A percentile compares a stretch with the other conserved stretches of the same genome.
These are phyloP conservation scores for Exserohilum turcica DNA, from an alignment of 2,329 filamentous ascomycete genomes.

Conservation along the genomic window DNA sequence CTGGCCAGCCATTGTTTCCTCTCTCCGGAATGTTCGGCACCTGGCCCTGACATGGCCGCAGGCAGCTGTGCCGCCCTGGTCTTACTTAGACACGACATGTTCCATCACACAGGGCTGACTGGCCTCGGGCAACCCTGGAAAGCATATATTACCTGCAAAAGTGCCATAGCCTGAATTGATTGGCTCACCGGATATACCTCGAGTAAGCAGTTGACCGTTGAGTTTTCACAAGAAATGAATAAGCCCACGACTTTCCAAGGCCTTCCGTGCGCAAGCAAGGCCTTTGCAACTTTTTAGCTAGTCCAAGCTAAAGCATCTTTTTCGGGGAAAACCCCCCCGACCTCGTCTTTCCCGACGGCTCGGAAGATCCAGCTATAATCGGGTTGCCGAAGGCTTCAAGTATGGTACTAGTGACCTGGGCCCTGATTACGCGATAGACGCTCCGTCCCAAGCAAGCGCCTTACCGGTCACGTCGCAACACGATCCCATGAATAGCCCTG, in stretches of 20 bases:
- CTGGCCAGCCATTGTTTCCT: not conserved
- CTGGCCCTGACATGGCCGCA: conserved; percentile 10
- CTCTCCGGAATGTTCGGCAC: not conserved
- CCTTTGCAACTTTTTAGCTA: not conserved
- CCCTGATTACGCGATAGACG: conserved; percentile 17
- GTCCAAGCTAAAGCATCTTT: not conserved
- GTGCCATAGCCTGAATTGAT: conserved; percentile 6
- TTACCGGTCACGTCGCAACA: conserved; percentile 13
- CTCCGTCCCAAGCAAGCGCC: conserved; percentile 9
- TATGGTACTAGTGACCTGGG: conserved; percentile 11
- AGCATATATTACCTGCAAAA: conserved; percentile 12
- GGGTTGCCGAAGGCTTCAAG: conserved; percentile 10
- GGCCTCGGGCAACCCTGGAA: conserved; percentile 4
- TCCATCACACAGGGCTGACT: conserved; percentile 14
- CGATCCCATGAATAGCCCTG: conserved; percentile 11
- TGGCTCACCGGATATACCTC: conserved; percentile 6
- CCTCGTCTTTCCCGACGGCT: conserved; percentile 4
- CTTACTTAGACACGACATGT: conserved; percentile 5
- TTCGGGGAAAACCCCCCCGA: not conserved
- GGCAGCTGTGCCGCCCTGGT: conserved; percentile 1
- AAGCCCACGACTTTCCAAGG: conserved; percentile 10
- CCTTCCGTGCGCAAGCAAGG: not conserved
- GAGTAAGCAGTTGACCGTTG: conserved; percentile 21
- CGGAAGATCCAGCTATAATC: conserved; percentile 1
- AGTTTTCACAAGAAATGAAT: conserved; percentile 8